Evolutionary conservation across 1,284 basidiomycete genomes (phyloP).

Genomic region (Irpex rosettiformis): DNA sequence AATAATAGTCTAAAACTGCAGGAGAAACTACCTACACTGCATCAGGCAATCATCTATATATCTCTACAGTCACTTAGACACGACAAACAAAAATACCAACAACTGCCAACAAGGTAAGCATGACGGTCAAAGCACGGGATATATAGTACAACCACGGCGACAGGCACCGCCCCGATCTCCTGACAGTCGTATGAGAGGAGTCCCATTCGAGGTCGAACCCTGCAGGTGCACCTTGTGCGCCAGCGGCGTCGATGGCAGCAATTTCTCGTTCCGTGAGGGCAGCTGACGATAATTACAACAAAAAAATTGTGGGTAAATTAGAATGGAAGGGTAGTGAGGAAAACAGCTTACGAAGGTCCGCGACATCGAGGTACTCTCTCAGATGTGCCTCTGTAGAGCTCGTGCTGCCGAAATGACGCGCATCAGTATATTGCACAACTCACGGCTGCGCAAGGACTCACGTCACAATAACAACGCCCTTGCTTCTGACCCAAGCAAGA

Average conservation of each 20-base stretch:
- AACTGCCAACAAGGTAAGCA: not conserved
- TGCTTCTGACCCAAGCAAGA: conserved; percentile 62
- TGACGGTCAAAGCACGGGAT: not conserved
- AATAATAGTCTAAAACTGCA: no score
- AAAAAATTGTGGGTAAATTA: not conserved
- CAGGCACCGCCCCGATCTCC: not conserved
- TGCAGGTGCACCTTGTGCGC: conserved; percentile 34
- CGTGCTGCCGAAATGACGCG: conserved; percentile 39
- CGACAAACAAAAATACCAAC: not conserved
- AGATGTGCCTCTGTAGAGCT: conserved; percentile 63
- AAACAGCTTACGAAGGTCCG: conserved; percentile 50
- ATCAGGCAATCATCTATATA: not conserved
- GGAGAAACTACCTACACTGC: no score
- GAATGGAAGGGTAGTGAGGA: not conserved
- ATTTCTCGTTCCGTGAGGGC: conserved; percentile 46
- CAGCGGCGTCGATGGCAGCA: conserved; percentile 55
- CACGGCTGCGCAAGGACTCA: conserved; percentile 28
- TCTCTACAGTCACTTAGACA: no score
- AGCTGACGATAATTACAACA: conserved; percentile 22
- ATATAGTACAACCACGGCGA: not conserved
- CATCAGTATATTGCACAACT: not conserved
- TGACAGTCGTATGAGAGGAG: not conserved
- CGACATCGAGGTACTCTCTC: conserved; percentile 63
- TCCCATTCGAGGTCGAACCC: not conserved
- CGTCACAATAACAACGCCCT: conserved; percentile 66